Evolutionary conservation across 805 yeast genomes (phyloP), one percentile per base, ranked within the genome.

Genomic region (Starmerella etchellsii): DNA sequence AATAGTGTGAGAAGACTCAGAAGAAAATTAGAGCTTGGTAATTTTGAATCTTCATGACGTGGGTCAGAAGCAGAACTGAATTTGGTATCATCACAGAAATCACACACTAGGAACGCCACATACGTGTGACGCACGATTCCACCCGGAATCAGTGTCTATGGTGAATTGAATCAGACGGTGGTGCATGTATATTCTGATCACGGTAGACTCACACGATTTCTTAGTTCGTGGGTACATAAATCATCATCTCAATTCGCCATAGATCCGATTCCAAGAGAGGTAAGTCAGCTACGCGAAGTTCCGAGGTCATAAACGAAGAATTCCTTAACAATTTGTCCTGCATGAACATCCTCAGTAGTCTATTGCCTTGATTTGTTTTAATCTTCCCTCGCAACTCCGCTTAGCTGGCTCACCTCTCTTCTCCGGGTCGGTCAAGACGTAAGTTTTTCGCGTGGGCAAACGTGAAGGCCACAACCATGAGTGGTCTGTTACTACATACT

Each of bases 21-120:
- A 39, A 50, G 50, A 49, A 50, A 48, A 51, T 48, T 48, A 49
- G 53, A 50, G 51, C 52, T 51, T 52, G 53, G 56, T 53, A 49
- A 46, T 37, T 38, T 47, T 43, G 41, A 42, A 33, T 51, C 55
- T 51, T 52, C 55, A 51, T 30, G 43, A 46, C 30, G 40, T 48
- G 49, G n/a, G 48, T 53, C 57, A 53, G 57, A 52, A 53, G 57
- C 57, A 53, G 57, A 53, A 53, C 56, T 52, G 57, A 52, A 31
- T 33, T 31, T 23, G 42, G 43, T 46, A 43, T 52, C 57, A 53
- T 53, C 56, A 52, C 43, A 11, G 45, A 37, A 34, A 15, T 19
- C 37, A 15, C 27, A 33, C 36, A 33, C 7, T 10, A 16, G 9
- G 11, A 7, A 7, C 7, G 10, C 18, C 11, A 8, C 20, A 29